Base-by-base conservation (phyloP, 257 asterid genomes). In the Penstemon eatonii region DNA sequence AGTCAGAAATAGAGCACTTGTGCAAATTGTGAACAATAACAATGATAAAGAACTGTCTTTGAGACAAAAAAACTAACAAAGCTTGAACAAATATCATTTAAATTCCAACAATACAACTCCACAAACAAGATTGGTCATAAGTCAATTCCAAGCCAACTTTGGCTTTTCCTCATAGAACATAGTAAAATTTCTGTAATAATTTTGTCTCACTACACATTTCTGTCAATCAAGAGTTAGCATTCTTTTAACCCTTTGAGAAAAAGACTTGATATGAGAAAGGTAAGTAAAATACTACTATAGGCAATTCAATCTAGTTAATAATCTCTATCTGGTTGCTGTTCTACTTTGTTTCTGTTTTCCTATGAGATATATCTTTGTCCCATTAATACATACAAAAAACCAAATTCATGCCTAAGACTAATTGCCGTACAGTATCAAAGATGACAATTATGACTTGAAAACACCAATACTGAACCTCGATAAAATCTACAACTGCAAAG, bases 401-500 rank as follows among this genome's bases (percentile, higher is more conserved):
- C 61, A 75, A 56, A 58, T 8, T 9, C 68, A 36, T 19, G 52
- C 60, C 60, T 38, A 61, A 38, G 75, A 47, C 65, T 56, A 56
- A 57, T 45, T 36, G 8, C n/a, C 8, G 45, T 65, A 57, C 42
- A 66, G 6, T 51, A 40, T 64, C 54, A 60, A 65, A 50, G 47
- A 69, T 37, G 62, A 65, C 69, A 57, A 58, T 53, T 58, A 44
- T 11, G 67, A 67, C 59, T 58, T 56, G 65, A 18, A 63, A 57
- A 69, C 68, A 64, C 65, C 57, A 65, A 44, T 69, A 52, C 19
- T 60, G 54, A 64, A 70, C 73, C 76, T 70, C 69, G 70, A 70
- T 65, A 65, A 70, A 75, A 59, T 70, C 76, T 51, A 61, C 74
- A 43, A 33, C 59, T 12, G 39, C 62, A 41, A 53, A 49, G 68